Base-by-base conservation (phyloP, 305 asterid species). In the Plantago coronopus region DNA sequence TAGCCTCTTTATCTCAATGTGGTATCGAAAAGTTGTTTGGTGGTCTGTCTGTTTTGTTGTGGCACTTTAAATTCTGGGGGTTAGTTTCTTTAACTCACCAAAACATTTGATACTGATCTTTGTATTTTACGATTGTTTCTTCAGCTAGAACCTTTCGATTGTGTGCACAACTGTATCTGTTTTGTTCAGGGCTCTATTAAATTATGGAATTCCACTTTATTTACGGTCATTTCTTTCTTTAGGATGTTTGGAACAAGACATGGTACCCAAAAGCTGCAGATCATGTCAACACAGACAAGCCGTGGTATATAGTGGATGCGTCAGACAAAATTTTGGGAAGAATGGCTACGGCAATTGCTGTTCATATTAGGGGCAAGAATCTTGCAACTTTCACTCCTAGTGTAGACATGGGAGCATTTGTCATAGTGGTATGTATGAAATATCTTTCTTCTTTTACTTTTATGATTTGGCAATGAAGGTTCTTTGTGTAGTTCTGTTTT, bases 401-500 rank as follows among this genome's bases (percentile, higher is more conserved):
- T 70, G 96, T 91, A 67, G 98, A 91, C 77, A 91, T 88, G 97
- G 98, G 98, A 61, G 98, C 98, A 47, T 89, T 84, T 48, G 88
- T 91, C 43, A 81, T 91, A n/a, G 97, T 88, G 91, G 98, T 91
- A 81, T 16, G 58, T 77, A 27, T 37, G 25, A 21, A 20, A 23
- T 38, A 38, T 46, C 29, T 37, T 48, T 69, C 51, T 53, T 22
- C 70, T 66, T n/a, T 42, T 6, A 54, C 45, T 58, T 19, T 13
- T 19, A 16, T 40, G 25, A 48, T 59, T 53, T 31, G 38, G 42
- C 20, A 59, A 15, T 69, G 23, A 42, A 57, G 23, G 53, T 31
- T 55, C 25, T 17, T 9, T 55, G 31, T 9, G 34, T 34, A 29
- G 37, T 50, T 46, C 18, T 46, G 55, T n/a, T 40, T 37, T 57